Evolutionary conservation across 257 asterid genomes (phyloP), one percentile per base, ranked within the genome.

Genomic region (Craterostigma plantagineum): DNA sequence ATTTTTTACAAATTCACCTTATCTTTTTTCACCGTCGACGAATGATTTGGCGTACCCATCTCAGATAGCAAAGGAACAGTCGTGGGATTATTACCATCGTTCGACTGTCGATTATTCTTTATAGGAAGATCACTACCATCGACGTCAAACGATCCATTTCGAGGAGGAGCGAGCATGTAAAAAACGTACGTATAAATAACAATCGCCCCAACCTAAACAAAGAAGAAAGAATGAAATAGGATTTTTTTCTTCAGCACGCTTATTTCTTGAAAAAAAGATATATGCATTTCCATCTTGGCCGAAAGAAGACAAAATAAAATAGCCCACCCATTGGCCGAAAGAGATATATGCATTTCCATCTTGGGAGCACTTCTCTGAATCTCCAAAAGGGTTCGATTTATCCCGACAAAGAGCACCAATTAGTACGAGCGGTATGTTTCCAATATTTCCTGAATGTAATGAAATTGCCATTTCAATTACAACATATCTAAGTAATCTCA

Each of bases 341-440:
- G 99, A 83, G 57, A 90, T 90, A 69, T 90, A 90, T 2, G 99
- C 99, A 63, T 72, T 90, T 59, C 99, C 99, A 71, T 90, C 99
- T 72, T 66, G 77, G 12, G 94, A 51, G 60, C 99, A 90, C 63
- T 60, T 77, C 43, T 50, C 58, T 16, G 51, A 41, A 53, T 90
- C 91, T 11, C 99, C 99, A 13, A 83, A 90, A 44, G 99, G 99
- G 54, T 90, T 90, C 38, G 86, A 56, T 67, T 73, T 70, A 63
- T 90, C 95, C 43, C 81, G 91, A 51, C 99, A 90, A 41, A 90
- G 50, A 27, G 99, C 99, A 51, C 84, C 85, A 59, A 90, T 80
- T 57, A 90, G 57, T 50, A 90, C 99, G 49, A 90, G 95, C 36
- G 99, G 99, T 57, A 90, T 94, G 50, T 90, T 90, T 49, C 99